Base-by-base conservation (phyloP, 139 green algal genomes). In the Chlamydomonas sp. region DNA sequence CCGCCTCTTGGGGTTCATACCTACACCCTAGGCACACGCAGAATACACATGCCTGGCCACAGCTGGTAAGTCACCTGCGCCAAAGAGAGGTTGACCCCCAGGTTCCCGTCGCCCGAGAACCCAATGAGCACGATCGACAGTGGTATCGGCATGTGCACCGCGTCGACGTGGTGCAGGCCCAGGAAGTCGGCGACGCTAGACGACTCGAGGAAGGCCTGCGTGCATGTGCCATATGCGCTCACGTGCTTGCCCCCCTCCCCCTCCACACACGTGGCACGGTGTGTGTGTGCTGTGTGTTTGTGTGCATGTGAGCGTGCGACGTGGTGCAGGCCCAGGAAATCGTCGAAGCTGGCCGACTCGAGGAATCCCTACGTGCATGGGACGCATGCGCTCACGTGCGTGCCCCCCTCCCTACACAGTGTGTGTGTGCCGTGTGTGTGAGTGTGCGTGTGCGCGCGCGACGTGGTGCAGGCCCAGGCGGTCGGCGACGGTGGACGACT, bases 101-200 rank as follows among this genome's bases (percentile, higher is more conserved):
- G 34, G 58, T 77, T 79, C 26, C 81, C 81, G 26, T 82, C 76
- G 2, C 69, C 71, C 24, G 73, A 34, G 43, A 92, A 92, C 1
- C 87, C 87, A 5, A 92, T 58, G 49, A 92, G 85, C 6, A 92
- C 72, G 3, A 91, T 70, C 70, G 81, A 88, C 6, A 91, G 43
- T 1, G 87, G 87, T 3, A 91, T 50, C 1, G 83, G 75, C 74
- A 92, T 75, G 70, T 91, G 82, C 28, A 91, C 28, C 3, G 73
- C 72, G 3, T 89, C 66, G 35, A 92, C 72, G 1, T 43, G 59
- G 3, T 61, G 4, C 30, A 92, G 36, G 0, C 80, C 79, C 48
- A 92, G 62, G 64, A 85, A 91, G 2, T 47, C 20, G 0, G 83
- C 85, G 5, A 92, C 26, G 60, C 77, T 69, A 1, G 5, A 2